These are phyloP conservation scores for Lagerstroemia speciosa DNA, from an alignment of 345 rosid species.

Conservation along the genomic window DNA sequence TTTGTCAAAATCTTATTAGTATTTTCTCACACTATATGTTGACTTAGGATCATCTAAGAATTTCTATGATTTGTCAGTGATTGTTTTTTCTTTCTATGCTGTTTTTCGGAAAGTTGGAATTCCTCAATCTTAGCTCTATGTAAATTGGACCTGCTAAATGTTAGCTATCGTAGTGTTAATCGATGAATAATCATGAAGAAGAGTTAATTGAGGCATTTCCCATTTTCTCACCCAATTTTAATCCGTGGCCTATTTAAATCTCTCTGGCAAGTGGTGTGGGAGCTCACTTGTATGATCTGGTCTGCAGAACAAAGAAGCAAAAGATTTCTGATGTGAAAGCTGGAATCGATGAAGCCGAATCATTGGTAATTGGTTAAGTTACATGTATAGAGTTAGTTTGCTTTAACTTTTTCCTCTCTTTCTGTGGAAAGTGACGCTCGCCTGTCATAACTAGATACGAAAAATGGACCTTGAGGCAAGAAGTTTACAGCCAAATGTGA, in stretches of 20 bases:
- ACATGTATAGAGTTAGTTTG: neutral
- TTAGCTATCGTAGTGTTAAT: neutral
- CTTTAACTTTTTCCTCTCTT: neutral
- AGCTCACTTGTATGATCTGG: neutral
- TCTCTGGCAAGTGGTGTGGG: neutral
- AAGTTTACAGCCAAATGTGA: slow-evolving; percentile 58
- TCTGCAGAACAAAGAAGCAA: slow-evolving; percentile 79
- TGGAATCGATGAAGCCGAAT: slow-evolving; percentile 67
- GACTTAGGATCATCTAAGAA: too few relatives aligned
- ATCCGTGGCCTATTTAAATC: neutral
- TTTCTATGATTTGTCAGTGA: neutral
- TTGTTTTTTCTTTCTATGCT: neutral
- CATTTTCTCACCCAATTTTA: neutral
- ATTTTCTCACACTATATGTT: too few relatives aligned
- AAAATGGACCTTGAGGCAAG: slow-evolving; percentile 93
- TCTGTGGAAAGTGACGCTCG: neutral
- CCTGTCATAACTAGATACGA: slow-evolving; percentile 23
- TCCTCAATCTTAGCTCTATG: neutral
- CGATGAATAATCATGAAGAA: neutral
- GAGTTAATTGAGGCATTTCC: neutral
- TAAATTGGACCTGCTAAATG: neutral
- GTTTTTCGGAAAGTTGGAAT: neutral
- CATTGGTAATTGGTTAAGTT: slow-evolving; percentile 37
- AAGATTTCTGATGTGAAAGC: slow-evolving; percentile 59
- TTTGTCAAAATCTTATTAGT: too few relatives aligned